Base-by-base conservation (phyloP, 169 alveolate genomes). In the Cryptosporidium meleagridis region DNA sequence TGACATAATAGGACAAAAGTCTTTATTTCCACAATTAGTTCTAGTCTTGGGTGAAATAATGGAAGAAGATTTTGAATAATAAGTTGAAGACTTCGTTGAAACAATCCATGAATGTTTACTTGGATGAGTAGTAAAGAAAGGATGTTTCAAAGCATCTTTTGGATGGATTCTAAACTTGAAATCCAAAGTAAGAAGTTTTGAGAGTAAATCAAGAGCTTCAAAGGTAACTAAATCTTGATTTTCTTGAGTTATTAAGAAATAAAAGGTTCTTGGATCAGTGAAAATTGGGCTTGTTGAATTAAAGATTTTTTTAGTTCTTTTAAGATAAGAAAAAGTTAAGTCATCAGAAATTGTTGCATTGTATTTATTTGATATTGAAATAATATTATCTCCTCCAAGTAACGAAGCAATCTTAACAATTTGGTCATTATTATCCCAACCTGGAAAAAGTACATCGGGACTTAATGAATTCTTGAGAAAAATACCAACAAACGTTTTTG, bases 151-250 rank as follows among this genome's bases (percentile, higher is more conserved):
- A 51, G 89, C 89, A 8, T 80, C 89, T 14, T 35, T 55, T 29
- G 89, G 75, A 18, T n/a, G 48, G 1, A 80, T 62, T 39, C 89
- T 59, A 37, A 10, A 80, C 9, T 41, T 65, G 68, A 21, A 65
- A 41, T 80, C 89, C 48, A 80, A 16, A 35, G 68, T 67, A 3
- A 93, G 93, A 91, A 94, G 91, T 68, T 89, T 85, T n/a, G 92
- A 86, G 3, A 94, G 71, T 29, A 95, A 75, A 68, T 95, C 96
- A 16, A 94, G 72, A n/a, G 97, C 96, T 62, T 94, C 95, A 12
- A 89, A 85, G 33, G 93, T 85, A 18, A 94, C 93, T 39, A 95
- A 70, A 71, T 92, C 93, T 73, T 91, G 86, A 84, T 95, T 95
- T 62, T 80, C 89, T 12, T 21, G 23, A 23, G 72, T 80, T 9